Base-by-base conservation (phyloP, 148 eudicot genomes). In the Diospyros kaki region DNA sequence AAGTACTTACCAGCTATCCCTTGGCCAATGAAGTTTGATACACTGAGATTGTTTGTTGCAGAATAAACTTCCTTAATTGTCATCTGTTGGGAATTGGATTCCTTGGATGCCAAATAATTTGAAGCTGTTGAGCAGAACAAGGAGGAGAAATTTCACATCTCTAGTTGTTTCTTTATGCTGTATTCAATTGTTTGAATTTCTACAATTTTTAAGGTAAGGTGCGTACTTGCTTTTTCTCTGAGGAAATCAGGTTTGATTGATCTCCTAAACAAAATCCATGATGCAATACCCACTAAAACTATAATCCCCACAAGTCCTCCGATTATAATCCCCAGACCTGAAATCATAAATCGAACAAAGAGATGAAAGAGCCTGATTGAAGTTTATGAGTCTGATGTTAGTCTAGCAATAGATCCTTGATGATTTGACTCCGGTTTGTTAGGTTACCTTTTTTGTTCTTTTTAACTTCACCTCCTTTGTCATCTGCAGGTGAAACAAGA, bases 21-120 rank as follows among this genome's bases (percentile, higher is more conserved):
- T 68, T 87, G 84, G 6, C 89, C 89, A 9, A 87, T 84, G 76
- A 77, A 84, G 69, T 87, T 87, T 10, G 77, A 75, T 59, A 53
- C 59, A 56, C 80, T 76, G 55, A 87, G 84, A 77, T 82, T 75
- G 65, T 80, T 63, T 46, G 86, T 84, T n/a, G 89, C 85, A 14
- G 77, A 59, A 48, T 77, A 76, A 46, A 86, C 72, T 52, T 84
- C 84, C 79, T 76, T 82, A 42, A 82, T 28, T 3, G 79, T 50
- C 69, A 86, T 78, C 61, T 70, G 70, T 8, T 51, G 68, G 56
- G 58, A 61, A 67, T 75, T 59, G 17, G 73, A 64, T 41, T 75
- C 76, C 66, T 70, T 73, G 4, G 72, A 44, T 1, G n/a, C 10
- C 61, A 79, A 80, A 61, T 62, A 17, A 12, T 53, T 61, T 2